Evolutionary conservation across 164 flowering plant genomes (phyloP).

Genomic region (Warburgia ugandensis): DNA sequence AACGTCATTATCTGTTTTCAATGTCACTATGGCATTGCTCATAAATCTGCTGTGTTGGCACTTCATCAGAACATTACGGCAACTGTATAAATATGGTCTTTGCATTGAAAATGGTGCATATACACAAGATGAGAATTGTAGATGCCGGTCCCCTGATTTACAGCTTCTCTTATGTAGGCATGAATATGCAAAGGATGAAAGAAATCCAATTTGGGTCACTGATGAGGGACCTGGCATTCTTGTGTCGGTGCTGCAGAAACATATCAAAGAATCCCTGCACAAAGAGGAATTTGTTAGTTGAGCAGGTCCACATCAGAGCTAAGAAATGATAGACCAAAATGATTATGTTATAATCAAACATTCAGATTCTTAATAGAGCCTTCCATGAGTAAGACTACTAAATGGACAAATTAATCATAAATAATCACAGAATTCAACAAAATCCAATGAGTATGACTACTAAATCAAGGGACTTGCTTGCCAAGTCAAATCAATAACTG

Average conservation of each 20-base stretch:
- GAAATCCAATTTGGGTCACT: slow-evolving; percentile 8
- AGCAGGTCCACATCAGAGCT: too few relatives aligned
- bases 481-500: too few relatives aligned
- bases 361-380: too few relatives aligned
- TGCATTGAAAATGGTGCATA: slow-evolving; percentile 6
- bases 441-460: too few relatives aligned
- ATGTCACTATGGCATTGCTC: slow-evolving; percentile 39
- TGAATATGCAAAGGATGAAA: neutral
- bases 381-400: too few relatives aligned
- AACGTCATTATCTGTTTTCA: slow-evolving; percentile 45
- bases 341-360: too few relatives aligned
- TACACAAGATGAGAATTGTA: slow-evolving; percentile 8
- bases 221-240: slow-evolving; percentile 8
- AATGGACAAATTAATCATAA: too few relatives aligned
- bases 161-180: slow-evolving; percentile 11
- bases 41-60: slow-evolving; percentile 24
- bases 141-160: slow-evolving; percentile 4
- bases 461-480: too few relatives aligned
- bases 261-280: slow-evolving; percentile 27
- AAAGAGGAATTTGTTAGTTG: too few relatives aligned
- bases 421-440: too few relatives aligned
- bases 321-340: too few relatives aligned
- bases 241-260: slow-evolving; percentile 7
- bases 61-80: slow-evolving; percentile 7
- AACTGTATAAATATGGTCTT: slow-evolving; percentile 11